A percentile compares a stretch with the other conserved stretches of the same genome.
Conservation (phyloP, 1,139 yeast species). For the Pichia sp. region DNA sequence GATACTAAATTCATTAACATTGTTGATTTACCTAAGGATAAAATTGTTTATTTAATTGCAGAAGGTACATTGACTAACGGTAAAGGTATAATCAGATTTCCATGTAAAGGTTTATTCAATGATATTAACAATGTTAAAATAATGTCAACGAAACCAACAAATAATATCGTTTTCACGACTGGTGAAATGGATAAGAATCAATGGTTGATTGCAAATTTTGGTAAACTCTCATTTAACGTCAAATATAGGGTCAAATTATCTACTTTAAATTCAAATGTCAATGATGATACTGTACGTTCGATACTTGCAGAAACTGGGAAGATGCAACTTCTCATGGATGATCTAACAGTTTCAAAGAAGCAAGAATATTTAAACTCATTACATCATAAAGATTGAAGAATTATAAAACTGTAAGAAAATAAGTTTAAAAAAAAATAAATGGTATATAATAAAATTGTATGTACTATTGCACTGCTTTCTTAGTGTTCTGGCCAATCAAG, state of each 20-base stretch:
- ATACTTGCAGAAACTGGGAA: constrained; percentile 15
- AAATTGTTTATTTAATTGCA: constrained; percentile 41
- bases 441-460: neutral
- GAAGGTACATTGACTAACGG: constrained; percentile 73
- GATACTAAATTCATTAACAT: no score
- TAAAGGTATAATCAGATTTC: constrained; percentile 21
- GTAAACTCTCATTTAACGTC: constrained; percentile 22
- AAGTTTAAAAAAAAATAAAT: neutral
- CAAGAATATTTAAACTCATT: constrained; percentile 27
- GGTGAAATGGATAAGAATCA: constrained; percentile 17
- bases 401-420: neutral
- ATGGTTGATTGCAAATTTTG: constrained; percentile 17
- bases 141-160: constrained; percentile 30
- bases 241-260: constrained; percentile 26
- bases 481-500: constrained; percentile 13
- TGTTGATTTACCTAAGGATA: constrained; percentile 11
- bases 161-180: constrained; percentile 22
- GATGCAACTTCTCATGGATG: constrained; percentile 31
- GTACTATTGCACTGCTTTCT: no score
- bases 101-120: constrained; percentile 9
- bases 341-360: constrained; percentile 28
- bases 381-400: neutral
- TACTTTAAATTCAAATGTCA: neutral
- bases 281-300: neutral
- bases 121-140: constrained; percentile 32